phyloP scores from a whole-genome alignment of 257 asterid genomes.

The Gentiana dahurica region DNA sequence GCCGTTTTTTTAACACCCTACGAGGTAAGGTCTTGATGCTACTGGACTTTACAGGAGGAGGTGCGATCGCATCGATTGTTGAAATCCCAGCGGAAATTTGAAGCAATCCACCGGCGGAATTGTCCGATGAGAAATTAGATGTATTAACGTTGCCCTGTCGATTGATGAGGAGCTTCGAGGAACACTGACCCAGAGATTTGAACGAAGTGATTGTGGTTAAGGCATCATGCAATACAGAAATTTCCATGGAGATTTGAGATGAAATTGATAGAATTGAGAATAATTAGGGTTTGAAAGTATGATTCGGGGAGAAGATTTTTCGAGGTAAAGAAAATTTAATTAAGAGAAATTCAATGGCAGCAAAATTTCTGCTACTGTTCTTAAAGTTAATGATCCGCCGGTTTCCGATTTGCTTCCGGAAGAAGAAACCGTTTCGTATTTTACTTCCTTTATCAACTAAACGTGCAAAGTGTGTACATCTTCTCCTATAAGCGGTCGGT shows the following conservation, averaged over 20 bases:
- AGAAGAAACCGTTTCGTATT: too few relatives aligned
- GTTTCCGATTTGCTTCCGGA: too few relatives aligned
- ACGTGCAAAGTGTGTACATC: too few relatives aligned
- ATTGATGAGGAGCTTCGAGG: constrained; percentile 36
- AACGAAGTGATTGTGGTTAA: constrained; percentile 38
- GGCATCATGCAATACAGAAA: constrained; percentile 44
- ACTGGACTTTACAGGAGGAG: constrained; percentile 26
- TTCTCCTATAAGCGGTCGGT: too few relatives aligned
- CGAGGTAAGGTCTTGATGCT: constrained; percentile 37
- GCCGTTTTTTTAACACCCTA: constrained; percentile 29
- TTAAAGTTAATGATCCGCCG: background rate
- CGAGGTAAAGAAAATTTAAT: background rate
- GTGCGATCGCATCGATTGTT: constrained; percentile 21
- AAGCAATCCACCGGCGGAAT: constrained; percentile 7
- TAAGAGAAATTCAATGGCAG: background rate
- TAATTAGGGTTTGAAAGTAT: constrained; percentile 19
- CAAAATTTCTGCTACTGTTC: constrained; percentile 8
- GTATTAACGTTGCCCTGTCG: constrained; percentile 13
- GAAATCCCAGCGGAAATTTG: constrained; percentile 35
- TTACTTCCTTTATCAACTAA: too few relatives aligned
- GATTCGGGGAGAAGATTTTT: constrained; percentile 18
- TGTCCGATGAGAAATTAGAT: constrained; percentile 34
- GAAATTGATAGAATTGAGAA: too few relatives aligned
- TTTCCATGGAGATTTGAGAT: constrained; percentile 37
- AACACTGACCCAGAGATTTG: constrained; percentile 25